phyloP scores from a whole-genome alignment of 2,329 filamentous ascomycete species.

The Zymoseptoria crescenta region DNA sequence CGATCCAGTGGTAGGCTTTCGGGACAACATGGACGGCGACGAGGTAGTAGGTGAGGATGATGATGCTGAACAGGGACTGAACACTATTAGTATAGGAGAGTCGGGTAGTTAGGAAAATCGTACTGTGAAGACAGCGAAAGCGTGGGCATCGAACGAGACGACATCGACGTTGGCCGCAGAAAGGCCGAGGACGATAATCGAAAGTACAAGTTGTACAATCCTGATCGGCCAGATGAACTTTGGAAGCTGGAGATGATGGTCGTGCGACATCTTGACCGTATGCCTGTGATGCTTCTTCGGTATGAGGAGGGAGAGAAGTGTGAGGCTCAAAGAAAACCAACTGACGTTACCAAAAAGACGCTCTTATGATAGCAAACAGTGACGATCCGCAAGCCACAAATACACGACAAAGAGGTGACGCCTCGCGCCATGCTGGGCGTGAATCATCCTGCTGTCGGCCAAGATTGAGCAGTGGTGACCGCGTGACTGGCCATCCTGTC shows the following conservation, averaged over 20 bases:
- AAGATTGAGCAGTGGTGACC: neutral
- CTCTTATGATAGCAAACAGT: neutral
- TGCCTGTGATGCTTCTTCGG: neutral
- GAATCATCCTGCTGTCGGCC: neutral
- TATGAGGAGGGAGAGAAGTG: neutral
- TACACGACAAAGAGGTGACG: neutral
- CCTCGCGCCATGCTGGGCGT: neutral
- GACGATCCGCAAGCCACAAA: neutral
- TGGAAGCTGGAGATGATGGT: neutral
- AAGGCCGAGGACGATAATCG: neutral
- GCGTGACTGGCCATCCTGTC: neutral
- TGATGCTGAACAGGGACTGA: conserved; percentile 4
- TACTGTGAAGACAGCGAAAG: neutral
- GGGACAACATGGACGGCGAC: conserved; percentile 2
- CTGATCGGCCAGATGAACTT: neutral
- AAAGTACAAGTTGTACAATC: neutral
- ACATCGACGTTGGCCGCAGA: neutral
- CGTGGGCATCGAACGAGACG: neutral
- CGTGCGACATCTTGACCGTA: neutral
- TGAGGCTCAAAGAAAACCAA: neutral
- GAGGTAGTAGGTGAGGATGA: conserved; percentile 8
- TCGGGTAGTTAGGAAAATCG: neutral
- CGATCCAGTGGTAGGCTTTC: conserved; percentile 5
- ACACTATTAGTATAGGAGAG: neutral
- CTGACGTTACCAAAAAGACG: neutral